A percentile compares a stretch with the other conserved stretches of the same genome.
Evolutionary conservation across 2,329 filamentous ascomycete genomes (phyloP).

Genomic region (Ceratocystis papillata): DNA sequence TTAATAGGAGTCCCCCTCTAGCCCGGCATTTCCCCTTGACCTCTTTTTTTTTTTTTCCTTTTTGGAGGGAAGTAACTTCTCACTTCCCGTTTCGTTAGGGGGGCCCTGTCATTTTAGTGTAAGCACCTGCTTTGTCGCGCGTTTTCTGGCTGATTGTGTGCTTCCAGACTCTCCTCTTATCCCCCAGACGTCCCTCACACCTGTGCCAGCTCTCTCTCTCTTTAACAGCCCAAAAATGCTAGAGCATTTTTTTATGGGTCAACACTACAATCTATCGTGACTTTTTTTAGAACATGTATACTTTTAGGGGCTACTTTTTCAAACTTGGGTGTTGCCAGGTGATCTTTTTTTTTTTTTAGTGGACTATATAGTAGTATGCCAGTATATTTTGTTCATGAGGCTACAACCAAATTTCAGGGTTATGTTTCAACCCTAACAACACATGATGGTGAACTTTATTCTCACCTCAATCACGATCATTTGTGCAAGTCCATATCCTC

Average conservation of each 20-base stretch:
- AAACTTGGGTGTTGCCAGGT: neutral
- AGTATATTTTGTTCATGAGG: too few species aligned
- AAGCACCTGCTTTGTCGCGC: constrained; percentile 21
- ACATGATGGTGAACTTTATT: neutral
- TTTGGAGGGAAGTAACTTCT: neutral
- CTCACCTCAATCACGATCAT: neutral
- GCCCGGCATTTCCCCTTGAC: neutral
- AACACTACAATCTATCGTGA: neutral
- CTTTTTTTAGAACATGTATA: neutral
- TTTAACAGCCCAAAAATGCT: neutral
- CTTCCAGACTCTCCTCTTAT: constrained; percentile 22
- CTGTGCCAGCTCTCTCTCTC: constrained; percentile 24
- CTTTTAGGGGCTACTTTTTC: too few species aligned
- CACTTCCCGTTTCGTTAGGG: constrained; percentile 15
- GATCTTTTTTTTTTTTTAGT: too few species aligned
- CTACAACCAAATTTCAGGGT: too few species aligned
- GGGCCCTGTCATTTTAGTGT: constrained; percentile 14
- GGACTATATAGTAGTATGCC: too few species aligned
- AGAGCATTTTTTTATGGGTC: neutral
- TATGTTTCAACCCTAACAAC: neutral
- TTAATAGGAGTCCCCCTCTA: constrained; percentile 6
- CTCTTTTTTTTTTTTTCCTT: neutral
- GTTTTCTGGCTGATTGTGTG: constrained; percentile 23
- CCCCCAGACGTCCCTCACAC: constrained; percentile 25
- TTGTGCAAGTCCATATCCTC: constrained; percentile 33